Evolutionary conservation across 768 basidiomycete species (phyloP), one percentile per base, ranked within the genome.

Genomic region (Termitomyces sp.): DNA sequence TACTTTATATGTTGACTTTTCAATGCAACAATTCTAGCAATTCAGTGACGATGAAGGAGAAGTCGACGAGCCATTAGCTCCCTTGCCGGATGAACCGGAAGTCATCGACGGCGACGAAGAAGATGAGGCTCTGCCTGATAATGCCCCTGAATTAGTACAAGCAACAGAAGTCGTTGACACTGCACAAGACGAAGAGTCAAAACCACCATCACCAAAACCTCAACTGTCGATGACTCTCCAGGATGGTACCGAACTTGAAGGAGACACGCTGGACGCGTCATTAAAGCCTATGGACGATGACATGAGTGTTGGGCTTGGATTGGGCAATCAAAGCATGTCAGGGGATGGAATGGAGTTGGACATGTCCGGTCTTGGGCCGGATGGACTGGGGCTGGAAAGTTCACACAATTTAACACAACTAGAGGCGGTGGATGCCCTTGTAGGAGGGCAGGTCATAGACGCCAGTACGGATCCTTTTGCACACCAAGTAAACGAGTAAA

Each of bases 11-110:
- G 23, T 23, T 46, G 27, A 52, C 35, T 47, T 34, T 14, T 5
- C 8, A 37, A 39, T 25, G 25, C 27, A 55, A 41, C 4, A 14
- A 42, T 42, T 41, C 9, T 59, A 94, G 91, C 88, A 91, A 79
- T 94, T 93, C 64, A 91, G 88, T 64, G 91, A 93, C 64, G 89
- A 92, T 57, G 91, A 93, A 64, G 88, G 81, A 50, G 87, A 84
- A 59, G 81, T 74, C 0, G 89, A 93, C 62, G 88, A 89, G 63
- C 89, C 90, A 14, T 77, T 93, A 25, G 91, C 84, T 1, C 91
- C 91, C 17, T 74, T 93, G 42, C 91, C 89, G 5, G 80, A 83
- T 55, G 90, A 91, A 61, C 81, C 85, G 25, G 90, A 92, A 67
- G 81, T 82, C 8, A 84, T 82, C 0, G 91, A 91, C 45, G 81